A percentile compares a stretch with the other conserved stretches of the same genome.
Conservation (phyloP, 225 moss, liverwort and hornwort genomes). For the Marchantia paleacea region DNA sequence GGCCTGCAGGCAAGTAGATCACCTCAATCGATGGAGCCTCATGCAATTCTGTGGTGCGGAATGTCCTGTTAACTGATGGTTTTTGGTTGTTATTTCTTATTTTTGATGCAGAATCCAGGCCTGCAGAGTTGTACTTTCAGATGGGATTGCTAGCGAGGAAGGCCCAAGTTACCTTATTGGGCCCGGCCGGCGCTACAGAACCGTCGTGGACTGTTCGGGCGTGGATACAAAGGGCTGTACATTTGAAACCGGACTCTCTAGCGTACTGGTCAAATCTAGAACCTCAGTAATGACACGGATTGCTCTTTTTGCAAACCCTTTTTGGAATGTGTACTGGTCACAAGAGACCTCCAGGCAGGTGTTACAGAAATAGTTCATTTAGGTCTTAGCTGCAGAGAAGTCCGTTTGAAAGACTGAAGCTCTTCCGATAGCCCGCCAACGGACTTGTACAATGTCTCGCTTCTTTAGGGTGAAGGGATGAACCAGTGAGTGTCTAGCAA, state of each 20-base stretch:
- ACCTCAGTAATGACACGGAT: constrained; percentile 17
- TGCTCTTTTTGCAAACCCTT: neutral
- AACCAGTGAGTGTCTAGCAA: neutral
- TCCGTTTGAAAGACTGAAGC: neutral
- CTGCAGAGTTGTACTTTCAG: constrained; percentile 84
- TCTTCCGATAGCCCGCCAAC: neutral
- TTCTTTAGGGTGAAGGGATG: neutral
- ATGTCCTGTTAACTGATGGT: neutral
- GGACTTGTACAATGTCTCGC: neutral
- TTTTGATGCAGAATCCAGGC: constrained; percentile 59
- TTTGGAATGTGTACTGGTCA: neutral
- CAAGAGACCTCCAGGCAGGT: neutral
- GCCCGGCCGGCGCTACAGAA: constrained; percentile 51
- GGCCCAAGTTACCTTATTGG: constrained; percentile 54
- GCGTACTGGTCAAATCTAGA: constrained; percentile 58
- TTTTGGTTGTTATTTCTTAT: neutral
- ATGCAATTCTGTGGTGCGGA: neutral
- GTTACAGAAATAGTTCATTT: neutral
- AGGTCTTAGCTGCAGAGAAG: neutral
- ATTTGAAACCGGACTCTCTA: constrained; percentile 61
- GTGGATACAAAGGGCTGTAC: constrained; percentile 91
- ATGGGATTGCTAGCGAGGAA: constrained; percentile 78
- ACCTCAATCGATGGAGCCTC: neutral
- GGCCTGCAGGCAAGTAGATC: constrained; percentile 64
- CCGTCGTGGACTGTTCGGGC: constrained; percentile 57